phyloP scores from a whole-genome alignment of 1,284 basidiomycete species.

The Paramarasmius palmivorus region DNA sequence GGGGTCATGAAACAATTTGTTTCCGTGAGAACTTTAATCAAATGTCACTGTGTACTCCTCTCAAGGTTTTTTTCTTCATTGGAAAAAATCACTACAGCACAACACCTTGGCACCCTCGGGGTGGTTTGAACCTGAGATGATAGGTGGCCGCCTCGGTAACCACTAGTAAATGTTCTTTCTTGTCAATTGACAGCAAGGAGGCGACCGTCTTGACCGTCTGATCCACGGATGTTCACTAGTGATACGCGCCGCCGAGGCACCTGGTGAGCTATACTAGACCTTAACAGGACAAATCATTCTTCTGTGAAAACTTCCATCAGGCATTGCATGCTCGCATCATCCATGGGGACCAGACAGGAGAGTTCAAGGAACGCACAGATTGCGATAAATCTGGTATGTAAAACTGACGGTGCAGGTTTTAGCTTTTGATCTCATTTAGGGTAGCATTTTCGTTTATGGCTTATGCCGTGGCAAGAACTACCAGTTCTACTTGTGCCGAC shows the following conservation, averaged over 20 bases:
- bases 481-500: too few relatives aligned
- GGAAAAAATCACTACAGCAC: too few relatives aligned
- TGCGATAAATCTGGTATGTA: neutral
- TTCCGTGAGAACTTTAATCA: neutral
- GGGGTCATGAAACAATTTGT: conserved; percentile 1
- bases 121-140: too few relatives aligned
- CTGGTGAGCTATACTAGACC: conserved; percentile 10
- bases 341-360: neutral
- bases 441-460: too few relatives aligned
- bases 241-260: neutral
- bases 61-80: too few relatives aligned
- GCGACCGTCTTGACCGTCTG: too few relatives aligned
- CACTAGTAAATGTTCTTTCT: too few relatives aligned
- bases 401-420: neutral
- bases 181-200: too few relatives aligned
- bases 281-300: conserved; percentile 13
- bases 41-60: neutral
- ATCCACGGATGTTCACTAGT: neutral
- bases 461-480: too few relatives aligned
- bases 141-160: too few relatives aligned
- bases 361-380: neutral
- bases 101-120: too few relatives aligned
- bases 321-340: conserved; percentile 8
- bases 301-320: conserved; percentile 4
- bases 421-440: conserved; percentile 1